Evolutionary conservation across 768 basidiomycete genomes (phyloP).

Genomic region (Lactarius indigo): DNA sequence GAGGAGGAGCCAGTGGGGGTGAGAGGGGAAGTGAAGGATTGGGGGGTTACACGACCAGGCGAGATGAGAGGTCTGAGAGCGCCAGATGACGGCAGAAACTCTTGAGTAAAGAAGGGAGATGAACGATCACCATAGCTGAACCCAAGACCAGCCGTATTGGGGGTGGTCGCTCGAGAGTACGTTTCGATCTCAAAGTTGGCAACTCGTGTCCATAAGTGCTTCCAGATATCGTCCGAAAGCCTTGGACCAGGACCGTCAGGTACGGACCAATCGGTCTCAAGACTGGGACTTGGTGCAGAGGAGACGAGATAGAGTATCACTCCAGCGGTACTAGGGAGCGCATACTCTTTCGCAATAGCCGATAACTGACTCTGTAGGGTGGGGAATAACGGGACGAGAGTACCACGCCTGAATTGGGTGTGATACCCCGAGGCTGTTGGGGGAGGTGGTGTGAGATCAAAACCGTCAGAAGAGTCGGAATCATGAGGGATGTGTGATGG

Average conservation of each 20-base stretch:
- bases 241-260: conserved; percentile 65
- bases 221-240: conserved; percentile 86
- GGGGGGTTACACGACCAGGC: conserved; percentile 33
- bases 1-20: conserved; percentile 48
- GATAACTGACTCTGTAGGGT: conserved; percentile 78
- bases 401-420: conserved; percentile 75
- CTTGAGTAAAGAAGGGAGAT: conserved; percentile 16
- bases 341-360: conserved; percentile 92
- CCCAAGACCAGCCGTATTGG: conserved; percentile 45
- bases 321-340: conserved; percentile 81
- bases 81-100: conserved; percentile 29
- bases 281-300: conserved; percentile 28
- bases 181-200: conserved; percentile 54
- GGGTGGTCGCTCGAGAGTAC: conserved; percentile 34
- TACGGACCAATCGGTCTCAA: conserved; percentile 27
- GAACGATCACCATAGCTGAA: conserved; percentile 22
- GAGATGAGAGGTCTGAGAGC: conserved; percentile 45
- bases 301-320: conserved; percentile 78
- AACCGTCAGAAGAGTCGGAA: conserved; percentile 39
- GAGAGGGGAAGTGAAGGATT: conserved; percentile 32
- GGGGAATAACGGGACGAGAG: conserved; percentile 81
- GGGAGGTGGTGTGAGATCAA: conserved; percentile 51
- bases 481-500: conserved; percentile 70
- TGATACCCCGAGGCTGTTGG: conserved; percentile 70
- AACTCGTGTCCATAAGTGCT: conserved; percentile 76